These are phyloP conservation scores for sunflower (Helianthus annuus) DNA, from an alignment of 129 eudicot genomes.

Conservation along the genomic window DNA sequence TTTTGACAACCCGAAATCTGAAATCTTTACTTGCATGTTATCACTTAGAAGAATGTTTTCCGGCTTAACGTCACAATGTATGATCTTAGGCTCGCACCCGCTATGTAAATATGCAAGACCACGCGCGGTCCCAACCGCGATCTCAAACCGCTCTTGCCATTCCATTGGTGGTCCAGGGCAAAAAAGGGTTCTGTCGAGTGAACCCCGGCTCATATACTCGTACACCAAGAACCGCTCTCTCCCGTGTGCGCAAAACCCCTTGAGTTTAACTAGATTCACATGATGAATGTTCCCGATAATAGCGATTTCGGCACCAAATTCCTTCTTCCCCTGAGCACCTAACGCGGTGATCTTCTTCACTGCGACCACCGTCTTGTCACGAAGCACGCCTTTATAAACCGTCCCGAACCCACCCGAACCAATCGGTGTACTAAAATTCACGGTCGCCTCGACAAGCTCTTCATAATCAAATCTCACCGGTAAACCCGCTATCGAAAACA, in stretches of 20 bases:
- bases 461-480: conserved; percentile 59
- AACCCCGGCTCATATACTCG: conserved; percentile 87
- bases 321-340: conserved; percentile 71
- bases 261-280: conserved; percentile 73
- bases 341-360: conserved; percentile 68
- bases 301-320: conserved; percentile 80
- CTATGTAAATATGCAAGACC: conserved; percentile 86
- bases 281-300: conserved; percentile 86
- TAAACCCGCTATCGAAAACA: conserved; percentile 74
- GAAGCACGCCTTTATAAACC: conserved; percentile 68
- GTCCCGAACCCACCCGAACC: conserved; percentile 93
- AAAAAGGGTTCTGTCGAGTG: conserved; percentile 75
- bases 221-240: conserved; percentile 75
- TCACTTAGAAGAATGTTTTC: conserved; percentile 80
- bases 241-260: conserved; percentile 75
- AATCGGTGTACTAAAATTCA: conserved; percentile 52
- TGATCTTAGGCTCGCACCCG: conserved; percentile 81
- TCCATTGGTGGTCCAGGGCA: conserved; percentile 73
- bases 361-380: conserved; percentile 70
- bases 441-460: conserved; percentile 66
- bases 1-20: conserved; percentile 89
- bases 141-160: conserved; percentile 86
- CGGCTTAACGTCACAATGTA: conserved; percentile 91
- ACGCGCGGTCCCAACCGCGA: conserved; percentile 79
- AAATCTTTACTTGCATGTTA: conserved; percentile 62